phyloP scores from a whole-genome alignment of 331 rosid species.

The Pyrus hybrid region DNA sequence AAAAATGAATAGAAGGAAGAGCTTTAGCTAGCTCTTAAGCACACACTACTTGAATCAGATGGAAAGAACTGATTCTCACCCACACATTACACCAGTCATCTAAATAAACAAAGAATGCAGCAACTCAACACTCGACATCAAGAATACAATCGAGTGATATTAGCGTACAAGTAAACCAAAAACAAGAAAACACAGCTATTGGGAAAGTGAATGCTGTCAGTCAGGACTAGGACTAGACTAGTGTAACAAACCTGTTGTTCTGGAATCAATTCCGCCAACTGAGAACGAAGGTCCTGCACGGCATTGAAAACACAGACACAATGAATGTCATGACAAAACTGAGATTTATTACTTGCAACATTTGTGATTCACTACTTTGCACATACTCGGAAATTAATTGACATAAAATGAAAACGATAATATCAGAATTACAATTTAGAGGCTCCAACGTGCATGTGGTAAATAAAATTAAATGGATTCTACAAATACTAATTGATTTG shows the following conservation, averaged over 20 bases:
- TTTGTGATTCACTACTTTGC: neutral
- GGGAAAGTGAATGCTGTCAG: neutral
- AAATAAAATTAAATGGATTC: neutral
- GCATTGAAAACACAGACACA: neutral
- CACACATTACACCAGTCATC: neutral
- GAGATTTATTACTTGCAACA: too few species aligned
- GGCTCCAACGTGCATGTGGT: neutral
- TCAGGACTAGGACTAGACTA: neutral
- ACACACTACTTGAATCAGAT: neutral
- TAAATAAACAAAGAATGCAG: neutral
- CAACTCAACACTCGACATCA: neutral
- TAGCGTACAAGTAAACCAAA: neutral
- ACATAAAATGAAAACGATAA: neutral
- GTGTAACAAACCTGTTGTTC: slow-evolving; percentile 65
- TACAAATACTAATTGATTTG: neutral
- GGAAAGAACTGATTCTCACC: neutral
- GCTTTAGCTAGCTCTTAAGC: neutral
- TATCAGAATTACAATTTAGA: neutral
- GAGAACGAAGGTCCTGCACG: slow-evolving; percentile 78
- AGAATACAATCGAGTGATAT: neutral
- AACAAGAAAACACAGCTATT: neutral
- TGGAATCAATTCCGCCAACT: slow-evolving; percentile 78
- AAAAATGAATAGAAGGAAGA: neutral
- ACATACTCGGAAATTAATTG: neutral
- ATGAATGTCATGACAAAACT: too few species aligned